Conservation (phyloP, 805 yeast genomes). For the Novakomyces olei region DNA sequence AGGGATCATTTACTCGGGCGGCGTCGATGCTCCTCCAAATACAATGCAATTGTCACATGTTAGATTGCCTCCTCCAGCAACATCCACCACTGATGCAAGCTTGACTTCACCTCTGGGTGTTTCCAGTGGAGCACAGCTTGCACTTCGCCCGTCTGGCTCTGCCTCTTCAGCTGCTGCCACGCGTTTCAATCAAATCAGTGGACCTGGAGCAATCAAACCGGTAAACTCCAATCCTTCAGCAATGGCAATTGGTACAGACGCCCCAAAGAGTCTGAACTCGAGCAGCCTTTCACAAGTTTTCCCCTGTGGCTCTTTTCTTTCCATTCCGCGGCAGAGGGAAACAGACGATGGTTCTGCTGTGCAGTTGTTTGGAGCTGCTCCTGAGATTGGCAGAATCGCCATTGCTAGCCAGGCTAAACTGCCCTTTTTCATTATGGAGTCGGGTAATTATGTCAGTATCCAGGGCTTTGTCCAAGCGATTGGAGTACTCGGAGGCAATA, state of each 20-base stretch:
- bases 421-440: constrained; percentile 7
- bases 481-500: background rate
- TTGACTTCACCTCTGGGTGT: background rate
- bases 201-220: constrained; percentile 4
- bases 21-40: constrained; percentile 14
- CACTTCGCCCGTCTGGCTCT: background rate
- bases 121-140: background rate
- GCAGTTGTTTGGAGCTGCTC: constrained; percentile 50
- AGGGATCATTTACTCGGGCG: constrained; percentile 7
- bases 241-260: too few relatives aligned
- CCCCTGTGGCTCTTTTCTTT: constrained; percentile 72
- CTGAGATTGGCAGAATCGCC: constrained; percentile 51
- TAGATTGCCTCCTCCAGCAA: constrained; percentile 25
- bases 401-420: constrained; percentile 7
- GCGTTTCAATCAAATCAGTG: background rate
- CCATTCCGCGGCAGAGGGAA: constrained; percentile 26
- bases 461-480: constrained; percentile 49
- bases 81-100: constrained; percentile 5
- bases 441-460: constrained; percentile 44
- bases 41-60: constrained; percentile 19
- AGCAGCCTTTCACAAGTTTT: constrained; percentile 38
- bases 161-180: background rate
- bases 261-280: too few relatives aligned
- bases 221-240: too few relatives aligned
- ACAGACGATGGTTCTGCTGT: constrained; percentile 14